phyloP scores from a whole-genome alignment of 768 basidiomycete species.

The Leccinum uliginosum region DNA sequence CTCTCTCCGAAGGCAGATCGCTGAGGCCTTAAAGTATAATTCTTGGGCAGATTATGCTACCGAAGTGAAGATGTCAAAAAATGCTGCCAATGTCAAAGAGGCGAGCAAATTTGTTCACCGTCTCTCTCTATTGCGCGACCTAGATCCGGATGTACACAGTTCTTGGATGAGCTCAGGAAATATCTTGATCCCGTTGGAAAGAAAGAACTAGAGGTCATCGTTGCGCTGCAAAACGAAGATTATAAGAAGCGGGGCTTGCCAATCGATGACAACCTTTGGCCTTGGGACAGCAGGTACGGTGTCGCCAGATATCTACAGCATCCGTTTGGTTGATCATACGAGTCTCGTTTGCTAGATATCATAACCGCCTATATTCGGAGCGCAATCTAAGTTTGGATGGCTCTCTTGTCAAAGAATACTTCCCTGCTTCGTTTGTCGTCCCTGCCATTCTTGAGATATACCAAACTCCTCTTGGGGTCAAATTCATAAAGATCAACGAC shows the following conservation, averaged over 20 bases:
- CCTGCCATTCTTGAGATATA: conserved; percentile 81
- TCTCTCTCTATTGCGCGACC: background rate
- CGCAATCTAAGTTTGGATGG: conserved; percentile 68
- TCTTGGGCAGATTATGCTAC: conserved; percentile 83
- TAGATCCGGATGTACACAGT: conserved; percentile 36
- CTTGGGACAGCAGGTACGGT: conserved; percentile 78
- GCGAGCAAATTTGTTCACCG: conserved; percentile 30
- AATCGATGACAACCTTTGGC: conserved; percentile 65
- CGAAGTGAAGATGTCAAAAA: conserved; percentile 81
- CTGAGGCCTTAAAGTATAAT: conserved; percentile 61
- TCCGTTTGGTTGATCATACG: background rate
- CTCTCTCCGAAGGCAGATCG: conserved; percentile 67
- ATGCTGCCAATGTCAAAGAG: conserved; percentile 50
- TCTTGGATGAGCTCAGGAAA: conserved; percentile 66
- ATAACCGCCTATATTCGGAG: conserved; percentile 49
- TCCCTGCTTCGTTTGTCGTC: conserved; percentile 81
- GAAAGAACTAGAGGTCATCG: conserved; percentile 60
- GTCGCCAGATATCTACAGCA: background rate
- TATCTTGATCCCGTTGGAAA: conserved; percentile 70
- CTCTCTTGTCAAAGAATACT: conserved; percentile 79
- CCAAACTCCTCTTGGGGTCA: conserved; percentile 74
- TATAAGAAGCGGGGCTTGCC: conserved; percentile 52
- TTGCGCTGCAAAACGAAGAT: conserved; percentile 72
- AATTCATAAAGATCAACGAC: conserved; percentile 53
- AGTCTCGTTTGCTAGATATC: conserved; percentile 21